Base-by-base conservation (phyloP, 1,284 basidiomycete genomes). In the Cutaneotrichosporon sp. region DNA sequence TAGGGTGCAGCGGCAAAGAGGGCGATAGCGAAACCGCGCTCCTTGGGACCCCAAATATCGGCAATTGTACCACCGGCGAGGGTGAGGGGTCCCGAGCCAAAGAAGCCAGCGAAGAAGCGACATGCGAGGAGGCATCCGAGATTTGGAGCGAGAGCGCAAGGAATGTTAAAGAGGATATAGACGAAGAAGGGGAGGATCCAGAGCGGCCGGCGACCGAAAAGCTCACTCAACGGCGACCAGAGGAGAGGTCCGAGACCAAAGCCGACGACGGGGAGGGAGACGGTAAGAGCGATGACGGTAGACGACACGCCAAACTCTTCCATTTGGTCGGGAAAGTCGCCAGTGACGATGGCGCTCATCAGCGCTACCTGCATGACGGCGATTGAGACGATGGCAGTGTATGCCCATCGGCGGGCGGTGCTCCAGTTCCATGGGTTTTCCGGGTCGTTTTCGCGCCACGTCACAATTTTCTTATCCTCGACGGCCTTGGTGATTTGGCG, bases 101-200 rank as follows among this genome's bases (percentile, higher is more conserved):
- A 90, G 72, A 89, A 84, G 4, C 89, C 89, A 34, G 82, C 82
- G 10, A 91, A 74, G 76, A 90, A 89, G 6, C 89, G 85, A 0
- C 84, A 86, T 52, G 87, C 76, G 13, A 90, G 80, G 2, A 90
- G 79, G 0, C 87, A 88, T 61, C 84, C 78, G 40, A 89, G 86
- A 71, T 89, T 88, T 16, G 81, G 81, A 0, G 87, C 88, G 10
- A 89, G 82, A 0, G 86, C 85, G 77, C 87, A 87, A 2, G 87
- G 87, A 36, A 89, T 81, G 67, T 85, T 84, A 66, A 89, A 84
- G 5, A 89, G 68, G 59, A 69, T 66, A 59, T 65, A 66, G 46
- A 71, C 55, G 58, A 70, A 55, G 26, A 65, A 70, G 4, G 73
- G 72, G 72, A 87, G 85, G 49, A 89, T 80, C 5, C 84, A 85